A percentile compares a stretch with the other conserved stretches of the same genome.
Conservation (phyloP, 805 yeast genomes). For the Wickerhamiella lipophila region DNA sequence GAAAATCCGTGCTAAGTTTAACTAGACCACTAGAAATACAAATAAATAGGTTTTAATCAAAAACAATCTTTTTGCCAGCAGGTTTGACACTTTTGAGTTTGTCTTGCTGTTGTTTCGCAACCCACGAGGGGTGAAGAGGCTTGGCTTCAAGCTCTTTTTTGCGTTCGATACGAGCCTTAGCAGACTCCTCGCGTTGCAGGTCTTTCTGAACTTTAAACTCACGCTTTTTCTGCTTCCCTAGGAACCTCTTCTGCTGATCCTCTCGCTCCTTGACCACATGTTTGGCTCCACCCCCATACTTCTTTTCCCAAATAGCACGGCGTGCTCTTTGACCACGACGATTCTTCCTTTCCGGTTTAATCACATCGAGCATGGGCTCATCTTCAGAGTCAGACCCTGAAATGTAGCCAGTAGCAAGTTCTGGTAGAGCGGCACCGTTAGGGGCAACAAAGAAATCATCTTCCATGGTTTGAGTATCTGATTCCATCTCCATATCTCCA, state of each 20-base stretch:
- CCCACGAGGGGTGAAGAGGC: constrained; percentile 93
- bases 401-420: constrained; percentile 46
- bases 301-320: constrained; percentile 90
- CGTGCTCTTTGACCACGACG: constrained; percentile 96
- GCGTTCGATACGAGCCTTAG: constrained; percentile 21
- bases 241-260: constrained; percentile 40
- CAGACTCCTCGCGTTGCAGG: constrained; percentile 3
- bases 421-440: constrained; percentile 39
- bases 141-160: constrained; percentile 22
- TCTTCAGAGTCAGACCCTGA: constrained; percentile 59
- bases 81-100: constrained; percentile 58
- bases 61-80: constrained; percentile 72
- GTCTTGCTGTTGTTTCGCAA: constrained; percentile 58
- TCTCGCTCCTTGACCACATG: constrained; percentile 62
- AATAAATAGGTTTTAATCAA: constrained; percentile 33
- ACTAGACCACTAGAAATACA: no score
- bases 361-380: constrained; percentile 18
- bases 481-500: constrained; percentile 45
- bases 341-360: constrained; percentile 46
- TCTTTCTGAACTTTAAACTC: constrained; percentile 12
- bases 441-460: constrained; percentile 41
- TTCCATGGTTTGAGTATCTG: constrained; percentile 28
- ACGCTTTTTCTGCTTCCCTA: constrained; percentile 17
- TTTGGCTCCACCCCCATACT: constrained; percentile 72
- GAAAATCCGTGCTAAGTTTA: no score